Evolutionary conservation across 1,139 yeast genomes (phyloP).

Genomic region (Torulaspora pretoriensis): DNA sequence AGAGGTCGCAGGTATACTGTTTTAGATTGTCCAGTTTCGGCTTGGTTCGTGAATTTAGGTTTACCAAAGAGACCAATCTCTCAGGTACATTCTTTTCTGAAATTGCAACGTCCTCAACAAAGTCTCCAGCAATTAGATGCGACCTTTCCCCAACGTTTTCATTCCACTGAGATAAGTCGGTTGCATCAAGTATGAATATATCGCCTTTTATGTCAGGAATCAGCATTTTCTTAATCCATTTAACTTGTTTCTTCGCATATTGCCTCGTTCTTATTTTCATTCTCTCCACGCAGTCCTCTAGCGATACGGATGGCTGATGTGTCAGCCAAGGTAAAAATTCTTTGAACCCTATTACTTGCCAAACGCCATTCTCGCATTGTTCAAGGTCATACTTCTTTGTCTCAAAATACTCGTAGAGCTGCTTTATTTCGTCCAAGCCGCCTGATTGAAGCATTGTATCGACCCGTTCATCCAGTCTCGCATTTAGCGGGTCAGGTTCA

Average conservation of each 20-base stretch:
- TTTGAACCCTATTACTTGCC: constrained; percentile 95
- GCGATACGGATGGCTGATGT: constrained; percentile 31
- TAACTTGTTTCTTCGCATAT: constrained; percentile 86
- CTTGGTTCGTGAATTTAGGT: constrained; percentile 21
- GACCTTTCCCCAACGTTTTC: constrained; percentile 56
- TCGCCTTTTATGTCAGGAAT: constrained; percentile 68
- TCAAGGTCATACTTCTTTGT: constrained; percentile 27
- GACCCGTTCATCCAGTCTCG: constrained; percentile 70
- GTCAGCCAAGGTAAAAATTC: constrained; percentile 82
- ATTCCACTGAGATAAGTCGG: constrained; percentile 62
- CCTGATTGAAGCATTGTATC: constrained; percentile 73
- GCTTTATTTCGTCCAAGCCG: constrained; percentile 64
- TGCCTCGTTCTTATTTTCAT: constrained; percentile 85
- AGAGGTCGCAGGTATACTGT: constrained; percentile 62
- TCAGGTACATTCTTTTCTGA: constrained; percentile 44
- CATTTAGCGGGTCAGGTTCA: constrained; percentile 53
- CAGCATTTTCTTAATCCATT: constrained; percentile 79
- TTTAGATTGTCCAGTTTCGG: constrained; percentile 49
- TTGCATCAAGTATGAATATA: constrained; percentile 69
- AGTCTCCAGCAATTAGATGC: constrained; percentile 43
- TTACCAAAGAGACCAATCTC: constrained; percentile 40
- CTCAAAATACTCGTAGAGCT: constrained; percentile 47
- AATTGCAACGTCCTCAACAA: constrained; percentile 33
- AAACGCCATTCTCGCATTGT: constrained; percentile 68
- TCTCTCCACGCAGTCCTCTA: constrained; percentile 52